Evolutionary conservation across 805 yeast genomes (phyloP), one percentile per base, ranked within the genome.

Genomic region (Lachancea cidri): DNA sequence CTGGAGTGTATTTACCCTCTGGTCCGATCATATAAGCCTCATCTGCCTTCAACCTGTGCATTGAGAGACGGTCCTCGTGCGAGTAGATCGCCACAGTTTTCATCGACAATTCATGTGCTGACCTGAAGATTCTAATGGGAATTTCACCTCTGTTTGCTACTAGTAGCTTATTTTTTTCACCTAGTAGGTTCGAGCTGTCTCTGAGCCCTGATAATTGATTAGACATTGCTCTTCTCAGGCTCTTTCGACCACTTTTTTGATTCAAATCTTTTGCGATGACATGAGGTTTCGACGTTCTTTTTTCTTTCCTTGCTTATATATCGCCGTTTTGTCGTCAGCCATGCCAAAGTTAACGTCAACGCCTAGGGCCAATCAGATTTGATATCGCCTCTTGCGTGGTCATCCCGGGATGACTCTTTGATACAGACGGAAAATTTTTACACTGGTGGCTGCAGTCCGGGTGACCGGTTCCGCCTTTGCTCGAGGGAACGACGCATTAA

Each of bases 61-160:
- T 86, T 9, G 95, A 83, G 56, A 91, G 73, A 48, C 95, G 73
- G 65, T 91, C 98, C 68, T 93, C 97, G 63, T 91, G 95, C 27
- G 97, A 88, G 66, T 88, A 91, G 60, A 91, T 83, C 35, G 98
- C 98, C 32, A 93, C 96, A 0, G 98, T 89, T 59, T 86, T 88
- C 95, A 93, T 86, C 17, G 95, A 84, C 58, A 91, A 73, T 67
- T 91, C 98, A 68, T 93, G 98, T 46, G 98, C 98, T 29, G 97
- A 83, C 69, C 98, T 79, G 69, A 91, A 91, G 63, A 91, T 89
- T 68, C 93, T 70, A 58, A 83, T 81, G 33, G 91, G 91, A 54
- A 83, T 83, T 65, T 84, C 91, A 55, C 91, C 93, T 69, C 93
- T 72, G 70, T 83, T 83, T 50, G 91, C 91, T 31, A 85, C 93